Evolutionary conservation across 2,329 filamentous ascomycete species (phyloP).

Genomic region (Cordyceps sp.): DNA sequence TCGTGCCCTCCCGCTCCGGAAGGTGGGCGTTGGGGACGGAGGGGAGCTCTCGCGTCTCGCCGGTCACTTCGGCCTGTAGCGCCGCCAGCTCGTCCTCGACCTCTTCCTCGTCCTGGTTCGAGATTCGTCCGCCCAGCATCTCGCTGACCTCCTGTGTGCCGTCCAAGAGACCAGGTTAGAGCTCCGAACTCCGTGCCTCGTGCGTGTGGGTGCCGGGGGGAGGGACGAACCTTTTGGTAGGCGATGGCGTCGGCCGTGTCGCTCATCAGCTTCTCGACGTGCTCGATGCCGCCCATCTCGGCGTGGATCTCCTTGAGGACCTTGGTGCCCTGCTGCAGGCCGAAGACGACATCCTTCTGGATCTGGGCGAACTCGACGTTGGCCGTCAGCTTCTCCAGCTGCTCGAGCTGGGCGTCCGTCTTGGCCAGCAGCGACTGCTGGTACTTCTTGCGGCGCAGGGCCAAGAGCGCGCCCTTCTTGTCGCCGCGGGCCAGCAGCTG

Average conservation of each 20-base stretch:
- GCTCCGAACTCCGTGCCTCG: too few species aligned
- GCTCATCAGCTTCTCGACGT: slow-evolving; percentile 88
- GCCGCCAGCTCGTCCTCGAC: slow-evolving; percentile 89
- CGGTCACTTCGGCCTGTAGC: slow-evolving; percentile 37
- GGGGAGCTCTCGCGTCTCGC: slow-evolving; percentile 10
- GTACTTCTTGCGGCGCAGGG: slow-evolving; percentile 89
- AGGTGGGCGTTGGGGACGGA: slow-evolving; percentile 17
- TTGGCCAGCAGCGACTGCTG: slow-evolving; percentile 78
- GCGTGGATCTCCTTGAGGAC: slow-evolving; percentile 83
- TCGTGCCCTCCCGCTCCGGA: slow-evolving; percentile 9
- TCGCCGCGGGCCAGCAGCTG: slow-evolving; percentile 69
- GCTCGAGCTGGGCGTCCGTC: slow-evolving; percentile 85
- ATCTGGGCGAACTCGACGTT: slow-evolving; percentile 93
- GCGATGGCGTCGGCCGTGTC: slow-evolving; percentile 80
- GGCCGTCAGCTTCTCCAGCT: slow-evolving; percentile 74
- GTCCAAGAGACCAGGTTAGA: not conserved
- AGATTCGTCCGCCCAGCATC: slow-evolving; percentile 75
- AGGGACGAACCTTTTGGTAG: slow-evolving; percentile 88
- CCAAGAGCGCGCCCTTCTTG: slow-evolving; percentile 67
- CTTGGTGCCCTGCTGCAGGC: slow-evolving; percentile 76
- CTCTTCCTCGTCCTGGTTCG: slow-evolving; percentile 91
- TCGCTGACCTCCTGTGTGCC: slow-evolving; percentile 66
- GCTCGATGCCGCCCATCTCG: slow-evolving; percentile 90
- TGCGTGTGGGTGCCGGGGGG: too few species aligned
- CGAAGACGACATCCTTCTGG: slow-evolving; percentile 90